These are phyloP conservation scores for Trichosporon ovoides DNA, from an alignment of 1,284 basidiomycete species.

Conservation along the genomic window DNA sequence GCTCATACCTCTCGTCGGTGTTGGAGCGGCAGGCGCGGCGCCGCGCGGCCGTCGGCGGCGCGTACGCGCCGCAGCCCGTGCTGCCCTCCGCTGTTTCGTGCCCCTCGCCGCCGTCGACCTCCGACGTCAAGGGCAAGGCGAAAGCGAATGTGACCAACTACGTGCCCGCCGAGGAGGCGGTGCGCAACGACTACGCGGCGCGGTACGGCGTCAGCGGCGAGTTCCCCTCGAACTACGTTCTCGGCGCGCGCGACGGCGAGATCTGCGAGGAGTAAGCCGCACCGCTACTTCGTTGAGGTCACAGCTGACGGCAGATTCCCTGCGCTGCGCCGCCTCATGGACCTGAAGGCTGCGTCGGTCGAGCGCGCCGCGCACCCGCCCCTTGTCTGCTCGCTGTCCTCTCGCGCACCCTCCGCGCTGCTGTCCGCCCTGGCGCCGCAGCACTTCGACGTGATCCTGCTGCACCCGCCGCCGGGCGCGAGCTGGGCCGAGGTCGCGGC, in stretches of 20 bases:
- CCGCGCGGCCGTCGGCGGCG: constrained; percentile 48
- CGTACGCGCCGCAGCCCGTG: constrained; percentile 46
- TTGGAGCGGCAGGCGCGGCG: constrained; percentile 51
- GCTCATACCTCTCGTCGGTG: constrained; percentile 50
- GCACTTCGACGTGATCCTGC: constrained; percentile 85
- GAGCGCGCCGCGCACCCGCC: constrained; percentile 39
- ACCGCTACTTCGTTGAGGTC: neutral
- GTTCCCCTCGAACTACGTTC: constrained; percentile 85
- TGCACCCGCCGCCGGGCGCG: constrained; percentile 71
- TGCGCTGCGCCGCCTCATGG: constrained; percentile 74
- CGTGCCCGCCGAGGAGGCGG: constrained; percentile 83
- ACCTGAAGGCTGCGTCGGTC: constrained; percentile 60
- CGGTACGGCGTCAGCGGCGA: constrained; percentile 83
- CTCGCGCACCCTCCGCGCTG: neutral
- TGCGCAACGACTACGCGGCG: constrained; percentile 89
- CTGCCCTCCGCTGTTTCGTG: constrained; percentile 49
- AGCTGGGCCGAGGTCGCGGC: constrained; percentile 77
- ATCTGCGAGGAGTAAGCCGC: constrained; percentile 93
- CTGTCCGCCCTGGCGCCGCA: constrained; percentile 19
- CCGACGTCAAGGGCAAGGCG: constrained; percentile 3
- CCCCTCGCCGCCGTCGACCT: neutral
- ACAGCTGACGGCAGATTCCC: constrained; percentile 63
- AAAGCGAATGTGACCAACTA: constrained; percentile 56
- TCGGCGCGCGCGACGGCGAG: constrained; percentile 74
- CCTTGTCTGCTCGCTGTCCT: constrained; percentile 29